phyloP scores from a whole-genome alignment of 371 early-diverging fungal genomes.

The Haplosporangium sp. region DNA sequence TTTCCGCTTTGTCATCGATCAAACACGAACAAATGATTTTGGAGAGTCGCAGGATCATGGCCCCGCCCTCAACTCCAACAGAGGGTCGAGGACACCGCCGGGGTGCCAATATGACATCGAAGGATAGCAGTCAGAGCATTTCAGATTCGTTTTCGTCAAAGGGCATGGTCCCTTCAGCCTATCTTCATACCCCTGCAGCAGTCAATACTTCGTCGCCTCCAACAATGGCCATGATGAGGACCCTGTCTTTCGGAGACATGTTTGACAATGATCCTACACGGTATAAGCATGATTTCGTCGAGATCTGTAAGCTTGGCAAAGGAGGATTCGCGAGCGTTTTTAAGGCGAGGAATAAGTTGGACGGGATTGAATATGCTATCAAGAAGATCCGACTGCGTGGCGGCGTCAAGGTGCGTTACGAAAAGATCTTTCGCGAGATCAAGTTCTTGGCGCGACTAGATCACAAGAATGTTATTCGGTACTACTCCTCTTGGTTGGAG shows the following conservation, averaged over 20 bases:
- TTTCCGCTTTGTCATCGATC: slow-evolving; percentile 81
- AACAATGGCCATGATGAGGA: slow-evolving; percentile 40
- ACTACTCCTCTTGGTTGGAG: slow-evolving; percentile 96
- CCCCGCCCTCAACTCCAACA: slow-evolving; percentile 51
- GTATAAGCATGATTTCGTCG: slow-evolving; percentile 87
- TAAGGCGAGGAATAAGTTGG: slow-evolving; percentile 81
- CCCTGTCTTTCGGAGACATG: slow-evolving; percentile 57
- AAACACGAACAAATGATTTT: slow-evolving; percentile 54
- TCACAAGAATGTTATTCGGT: slow-evolving; percentile 93
- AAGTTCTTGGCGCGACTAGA: slow-evolving; percentile 88
- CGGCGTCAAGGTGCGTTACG: slow-evolving; percentile 62
- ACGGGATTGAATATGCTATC: slow-evolving; percentile 90
- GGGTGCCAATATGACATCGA: slow-evolving; percentile 17
- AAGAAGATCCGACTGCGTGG: slow-evolving; percentile 79
- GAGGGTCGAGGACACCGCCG: slow-evolving; percentile 39
- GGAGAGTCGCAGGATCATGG: slow-evolving; percentile 54
- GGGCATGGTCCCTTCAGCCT: slow-evolving; percentile 27
- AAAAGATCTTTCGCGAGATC: slow-evolving; percentile 91
- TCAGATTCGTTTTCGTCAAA: slow-evolving; percentile 29
- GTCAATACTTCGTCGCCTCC: slow-evolving; percentile 17
- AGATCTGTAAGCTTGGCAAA: slow-evolving; percentile 81
- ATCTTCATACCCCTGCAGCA: slow-evolving; percentile 18
- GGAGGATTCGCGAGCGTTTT: slow-evolving; percentile 97
- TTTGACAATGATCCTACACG: slow-evolving; percentile 75
- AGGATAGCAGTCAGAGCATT: slow-evolving; percentile 13